Evolutionary conservation across 352 stramenopile genomes (phyloP).

Genomic region (Phytophthora hybrid): DNA sequence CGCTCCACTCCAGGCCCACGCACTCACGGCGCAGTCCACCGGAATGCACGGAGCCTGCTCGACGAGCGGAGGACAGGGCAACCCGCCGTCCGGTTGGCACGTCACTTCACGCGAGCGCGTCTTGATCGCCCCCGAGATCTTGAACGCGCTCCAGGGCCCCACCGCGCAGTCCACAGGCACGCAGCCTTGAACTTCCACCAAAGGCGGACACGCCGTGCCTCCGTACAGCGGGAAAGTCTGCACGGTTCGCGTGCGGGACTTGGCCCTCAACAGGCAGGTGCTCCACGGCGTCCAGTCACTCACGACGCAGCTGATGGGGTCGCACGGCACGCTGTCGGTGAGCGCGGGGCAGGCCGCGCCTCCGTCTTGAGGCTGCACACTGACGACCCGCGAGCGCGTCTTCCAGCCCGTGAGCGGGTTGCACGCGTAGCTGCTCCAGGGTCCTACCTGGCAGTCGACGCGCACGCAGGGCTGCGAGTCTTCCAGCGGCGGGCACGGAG

Average conservation of each 20-base stretch:
- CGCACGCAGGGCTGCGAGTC: conserved; percentile 57
- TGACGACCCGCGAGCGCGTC: conserved; percentile 45
- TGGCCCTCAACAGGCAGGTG: conserved; percentile 44
- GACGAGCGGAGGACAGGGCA: conserved; percentile 49
- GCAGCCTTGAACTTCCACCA: conserved; percentile 42
- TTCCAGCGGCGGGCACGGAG: conserved; percentile 47
- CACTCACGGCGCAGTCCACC: conserved; percentile 52
- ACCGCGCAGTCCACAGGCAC: conserved; percentile 55
- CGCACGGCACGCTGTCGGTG: conserved; percentile 41
- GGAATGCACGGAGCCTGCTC: conserved; percentile 51
- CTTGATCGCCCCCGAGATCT: conserved; percentile 44
- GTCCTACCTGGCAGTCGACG: conserved; percentile 48
- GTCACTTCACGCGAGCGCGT: conserved; percentile 51
- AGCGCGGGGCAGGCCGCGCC: conserved; percentile 40
- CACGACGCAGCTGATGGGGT: conserved; percentile 55
- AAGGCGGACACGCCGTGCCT: conserved; percentile 40
- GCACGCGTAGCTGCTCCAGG: conserved; percentile 45
- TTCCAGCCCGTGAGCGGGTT: conserved; percentile 40
- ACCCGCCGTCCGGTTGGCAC: conserved; percentile 47
- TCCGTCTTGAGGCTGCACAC: conserved; percentile 31
- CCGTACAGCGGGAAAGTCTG: conserved; percentile 48
- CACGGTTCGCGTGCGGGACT: conserved; percentile 47
- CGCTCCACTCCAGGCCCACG: conserved; percentile 45
- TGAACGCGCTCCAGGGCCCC: conserved; percentile 45
- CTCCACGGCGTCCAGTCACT: conserved; percentile 54